Evolutionary conservation across 1,139 yeast genomes (phyloP).

Genomic region (Kodamaea fungicola): DNA sequence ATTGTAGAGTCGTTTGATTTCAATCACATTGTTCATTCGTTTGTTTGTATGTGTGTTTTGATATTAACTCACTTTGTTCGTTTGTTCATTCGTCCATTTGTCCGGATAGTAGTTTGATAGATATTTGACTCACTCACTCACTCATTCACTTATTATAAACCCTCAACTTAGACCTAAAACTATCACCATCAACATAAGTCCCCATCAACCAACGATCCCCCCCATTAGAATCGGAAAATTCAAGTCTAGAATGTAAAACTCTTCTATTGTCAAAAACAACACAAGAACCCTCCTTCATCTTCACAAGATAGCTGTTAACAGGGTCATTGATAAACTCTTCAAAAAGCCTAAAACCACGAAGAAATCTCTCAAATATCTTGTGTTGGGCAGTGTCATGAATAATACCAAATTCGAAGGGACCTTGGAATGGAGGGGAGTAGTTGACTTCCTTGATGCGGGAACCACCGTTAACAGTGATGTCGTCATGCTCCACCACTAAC

Average conservation of each 20-base stretch:
- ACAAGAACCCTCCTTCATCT: constrained; percentile 61
- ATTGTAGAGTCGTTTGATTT: too few species aligned
- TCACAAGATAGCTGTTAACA: constrained; percentile 52
- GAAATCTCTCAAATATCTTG: constrained; percentile 46
- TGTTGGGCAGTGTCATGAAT: constrained; percentile 30
- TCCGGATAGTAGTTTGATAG: too few species aligned
- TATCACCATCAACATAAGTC: constrained; percentile 71
- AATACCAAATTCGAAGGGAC: constrained; percentile 63
- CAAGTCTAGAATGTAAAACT: constrained; percentile 65
- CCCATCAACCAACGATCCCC: constrained; percentile 74
- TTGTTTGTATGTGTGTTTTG: too few species aligned
- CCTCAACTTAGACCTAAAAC: constrained; percentile 63
- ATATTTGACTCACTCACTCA: not conserved
- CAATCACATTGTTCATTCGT: too few species aligned
- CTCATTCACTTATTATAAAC: constrained; percentile 11
- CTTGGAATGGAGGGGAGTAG: constrained; percentile 86
- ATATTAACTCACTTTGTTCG: too few species aligned
- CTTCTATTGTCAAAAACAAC: constrained; percentile 74
- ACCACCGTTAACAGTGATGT: constrained; percentile 20
- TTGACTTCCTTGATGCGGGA: constrained; percentile 53
- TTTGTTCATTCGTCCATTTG: too few species aligned
- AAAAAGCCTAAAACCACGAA: constrained; percentile 57
- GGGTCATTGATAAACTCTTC: constrained; percentile 58
- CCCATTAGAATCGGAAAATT: constrained; percentile 52
- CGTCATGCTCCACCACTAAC: constrained; percentile 56